Base-by-base conservation (phyloP, 1,284 basidiomycete genomes). In the Amylostereum areolatum region DNA sequence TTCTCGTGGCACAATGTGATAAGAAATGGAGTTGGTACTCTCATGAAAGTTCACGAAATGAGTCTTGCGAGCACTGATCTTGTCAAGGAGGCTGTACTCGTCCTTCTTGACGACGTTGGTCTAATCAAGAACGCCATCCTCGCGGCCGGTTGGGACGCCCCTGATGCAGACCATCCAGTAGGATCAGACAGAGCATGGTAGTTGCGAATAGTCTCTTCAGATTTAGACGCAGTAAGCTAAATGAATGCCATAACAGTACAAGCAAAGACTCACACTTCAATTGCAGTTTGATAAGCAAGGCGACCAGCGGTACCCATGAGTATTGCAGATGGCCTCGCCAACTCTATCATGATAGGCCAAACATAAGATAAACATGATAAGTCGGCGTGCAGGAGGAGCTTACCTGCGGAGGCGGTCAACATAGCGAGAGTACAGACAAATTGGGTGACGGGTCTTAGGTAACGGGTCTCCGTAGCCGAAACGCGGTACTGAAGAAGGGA, bases 21-120 rank as follows among this genome's bases (percentile, higher is more conserved):
- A 99, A 0, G 97, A 96, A 62, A 99, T 99, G 34, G 89, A 90
- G 63, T 92, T 89, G 66, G 97, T 97, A 59, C 85, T 90, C 66
- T 97, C 94, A 29, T 97, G 78, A 18, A 97, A 72, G 62, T 91
- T 95, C 91, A 96, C 95, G 27, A 99, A 92, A 60, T 99, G 97
- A 4, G 93, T 94, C 67, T 97, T 98, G 66, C 85, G 92, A 0
- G 91, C 89, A 55, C 86, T 92, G 72, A 97, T 98, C 71, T 90
- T 87, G 70, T 99, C 97, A n/a, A n/a, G n/a, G 42, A 99, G 75
- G 57, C 89, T 92, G 71, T 98, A 99, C 70, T 99, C 97, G 64
- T 99, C 97, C 73, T 99, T 99, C 75, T 99, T 98, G 45, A 94
- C 69, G 54, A 97, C 97, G 52, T 99, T 98, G 2, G 97, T 99